A percentile compares a stretch with the other conserved stretches of the same genome.
phyloP scores from a whole-genome alignment of 2,329 filamentous ascomycete genomes.

The Talaromyces albobiverticillius region DNA sequence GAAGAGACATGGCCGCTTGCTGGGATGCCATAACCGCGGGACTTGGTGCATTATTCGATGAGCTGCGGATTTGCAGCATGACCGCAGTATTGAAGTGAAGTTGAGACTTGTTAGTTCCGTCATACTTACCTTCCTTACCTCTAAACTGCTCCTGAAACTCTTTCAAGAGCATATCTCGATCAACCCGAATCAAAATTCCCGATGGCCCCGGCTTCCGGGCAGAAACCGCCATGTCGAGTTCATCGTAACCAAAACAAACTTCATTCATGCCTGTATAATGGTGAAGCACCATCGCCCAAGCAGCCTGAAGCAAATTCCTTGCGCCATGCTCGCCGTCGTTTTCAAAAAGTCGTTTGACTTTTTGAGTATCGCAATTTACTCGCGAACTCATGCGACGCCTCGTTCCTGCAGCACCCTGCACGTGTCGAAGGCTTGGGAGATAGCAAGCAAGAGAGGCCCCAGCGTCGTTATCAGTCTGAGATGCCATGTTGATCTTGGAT shows the following conservation, averaged over 20 bases:
- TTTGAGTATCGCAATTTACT: conserved; percentile 27
- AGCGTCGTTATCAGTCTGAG: conserved; percentile 18
- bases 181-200: conserved; percentile 26
- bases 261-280: conserved; percentile 48
- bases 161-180: conserved; percentile 27
- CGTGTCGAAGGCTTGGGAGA: conserved; percentile 33
- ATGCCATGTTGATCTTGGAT: conserved; percentile 1
- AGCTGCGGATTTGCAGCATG: conserved; percentile 31
- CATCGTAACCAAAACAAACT: conserved; percentile 46
- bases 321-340: conserved; percentile 9
- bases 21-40: conserved; percentile 22
- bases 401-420: conserved; percentile 20
- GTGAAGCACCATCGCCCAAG: conserved; percentile 47
- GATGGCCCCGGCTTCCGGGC: conserved; percentile 19
- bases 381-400: conserved; percentile 36
- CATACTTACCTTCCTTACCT: conserved; percentile 16
- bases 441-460: conserved; percentile 31
- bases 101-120: conserved; percentile 18
- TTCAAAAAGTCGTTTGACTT: conserved; percentile 12
- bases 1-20: conserved; percentile 27
- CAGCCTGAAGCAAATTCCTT: conserved; percentile 33
- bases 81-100: conserved; percentile 35
- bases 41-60: conserved; percentile 18
- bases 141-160: conserved; percentile 25
- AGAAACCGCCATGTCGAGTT: conserved; percentile 23